Conservation (phyloP, 495 filamentous ascomycete genomes). For the Xanthoparmelia taractica region DNA sequence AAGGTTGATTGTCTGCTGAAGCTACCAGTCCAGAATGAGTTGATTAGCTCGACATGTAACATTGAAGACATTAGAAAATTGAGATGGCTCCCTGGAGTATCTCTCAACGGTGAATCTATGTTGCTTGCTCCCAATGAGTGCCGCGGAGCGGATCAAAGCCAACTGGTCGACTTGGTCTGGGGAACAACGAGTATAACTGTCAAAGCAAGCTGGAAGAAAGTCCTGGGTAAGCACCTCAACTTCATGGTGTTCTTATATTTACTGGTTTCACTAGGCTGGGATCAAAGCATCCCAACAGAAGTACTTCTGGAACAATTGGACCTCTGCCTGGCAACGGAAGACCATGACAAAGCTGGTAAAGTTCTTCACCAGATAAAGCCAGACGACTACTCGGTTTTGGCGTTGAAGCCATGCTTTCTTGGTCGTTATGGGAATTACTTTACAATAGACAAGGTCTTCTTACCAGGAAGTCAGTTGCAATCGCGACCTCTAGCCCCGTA, state of each 20-base stretch:
- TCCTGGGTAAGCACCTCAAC: slow-evolving; percentile 17
- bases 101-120: slow-evolving; percentile 7
- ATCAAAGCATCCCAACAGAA: slow-evolving; percentile 18
- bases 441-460: slow-evolving; percentile 1
- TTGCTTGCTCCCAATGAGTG: slow-evolving; percentile 25
- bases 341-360: slow-evolving; percentile 23
- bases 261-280: slow-evolving; percentile 22
- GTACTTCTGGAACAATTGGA: slow-evolving; percentile 27
- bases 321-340: slow-evolving; percentile 16
- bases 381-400: slow-evolving; percentile 8
- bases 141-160: slow-evolving; percentile 21
- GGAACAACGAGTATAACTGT: slow-evolving; percentile 23
- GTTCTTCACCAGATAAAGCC: slow-evolving; percentile 25
- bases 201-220: slow-evolving; percentile 25
- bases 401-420: slow-evolving; percentile 13
- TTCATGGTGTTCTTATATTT: not conserved
- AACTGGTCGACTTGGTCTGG: slow-evolving; percentile 27
- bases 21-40: slow-evolving; percentile 2
- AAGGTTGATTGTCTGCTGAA: slow-evolving; percentile 24
- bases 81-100: slow-evolving; percentile 31
- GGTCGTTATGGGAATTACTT: not conserved
- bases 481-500: slow-evolving; percentile 19
- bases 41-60: not conserved
- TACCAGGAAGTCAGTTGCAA: slow-evolving; percentile 10
- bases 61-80: slow-evolving; percentile 1